Base-by-base conservation (phyloP, 2,329 filamentous ascomycete genomes). In the Rhexocercosporidium sp. region DNA sequence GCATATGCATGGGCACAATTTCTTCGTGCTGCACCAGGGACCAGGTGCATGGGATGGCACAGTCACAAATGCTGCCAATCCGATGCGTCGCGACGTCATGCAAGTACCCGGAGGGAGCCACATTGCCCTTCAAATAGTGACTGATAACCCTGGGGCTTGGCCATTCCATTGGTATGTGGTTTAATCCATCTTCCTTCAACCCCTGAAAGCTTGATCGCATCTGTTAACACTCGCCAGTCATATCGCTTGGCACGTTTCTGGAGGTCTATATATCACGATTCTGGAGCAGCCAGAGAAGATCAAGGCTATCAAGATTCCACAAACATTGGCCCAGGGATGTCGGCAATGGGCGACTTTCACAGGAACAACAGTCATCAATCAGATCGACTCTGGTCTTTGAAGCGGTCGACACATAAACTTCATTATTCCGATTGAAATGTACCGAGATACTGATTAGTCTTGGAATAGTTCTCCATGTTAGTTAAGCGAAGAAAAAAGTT, bases 1-100 rank as follows among this genome's bases (percentile, higher is more conserved):
- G 76, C 89, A 92, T 77, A 77, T 91, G 4, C 90, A 92, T 79
- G 89, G 89, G n/a, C 86, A 90, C 77, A 90, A 92, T 79, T 89
- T 92, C 80, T 90, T 87, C 75, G 79, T 93, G 53, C 81, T 92
- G 1, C 80, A 85, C 31, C 83, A 84, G 75, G 78, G 85, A 71
- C 79, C 75, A 63, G 78, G 49, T 69, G 57, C 56, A 14, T 70
- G 69, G 69, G 65, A 70, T 47, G 69, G 69, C 18, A 64, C 62
- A 4, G 72, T 83, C 31, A 72, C 73, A 75, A 83, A 82, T 65
- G 74, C 81, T 3, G 70, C 70, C 3, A 86, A 86, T 74, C 85
- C 85, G 2, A 79, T 84, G 74, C 79, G 84, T n/a, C 79, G 85
- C 37, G 85, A 87, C 72, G 83, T 83, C 0, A 80, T 85, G 25